A percentile compares a stretch with the other conserved stretches of the same genome.
phyloP scores from a whole-genome alignment of 306 rosid species.

The Crataegus laevigata region DNA sequence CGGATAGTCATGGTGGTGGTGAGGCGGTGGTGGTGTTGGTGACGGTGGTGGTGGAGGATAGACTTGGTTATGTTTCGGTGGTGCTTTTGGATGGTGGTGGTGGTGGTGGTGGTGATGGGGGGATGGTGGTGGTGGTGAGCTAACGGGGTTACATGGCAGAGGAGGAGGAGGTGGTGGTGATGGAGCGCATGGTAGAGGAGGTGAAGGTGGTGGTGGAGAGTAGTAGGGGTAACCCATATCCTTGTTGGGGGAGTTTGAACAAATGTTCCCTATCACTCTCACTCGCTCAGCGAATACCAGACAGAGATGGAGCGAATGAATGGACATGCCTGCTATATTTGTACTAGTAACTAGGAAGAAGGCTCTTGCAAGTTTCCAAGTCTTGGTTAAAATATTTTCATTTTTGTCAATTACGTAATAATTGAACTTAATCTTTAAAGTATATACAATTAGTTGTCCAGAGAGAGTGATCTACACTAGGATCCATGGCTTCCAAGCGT shows the following conservation, averaged over 20 bases:
- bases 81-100: slow-evolving; percentile 19
- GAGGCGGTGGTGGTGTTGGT: neutral
- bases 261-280: neutral
- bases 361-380: neutral
- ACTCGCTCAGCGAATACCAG: neutral
- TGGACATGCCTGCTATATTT: slow-evolving; percentile 8
- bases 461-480: neutral
- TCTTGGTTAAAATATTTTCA: too few relatives aligned
- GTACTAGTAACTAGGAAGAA: slow-evolving; percentile 6
- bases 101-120: slow-evolving; percentile 13
- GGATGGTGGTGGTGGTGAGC: slow-evolving; percentile 17
- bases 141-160: slow-evolving; percentile 1
- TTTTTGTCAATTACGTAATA: neutral
- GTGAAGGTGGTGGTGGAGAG: slow-evolving; percentile 38
- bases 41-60: slow-evolving; percentile 17
- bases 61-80: slow-evolving; percentile 1
- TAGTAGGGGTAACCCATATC: slow-evolving; percentile 26
- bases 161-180: slow-evolving; percentile 11
- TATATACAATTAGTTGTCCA: neutral
- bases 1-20: slow-evolving; percentile 7
- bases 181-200: slow-evolving; percentile 12
- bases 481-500: neutral
- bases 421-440: neutral
- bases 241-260: neutral
- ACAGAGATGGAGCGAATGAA: slow-evolving; percentile 1